phyloP scores from a whole-genome alignment of 108 stramenopile species.

The Fragilaria crotonensis region DNA sequence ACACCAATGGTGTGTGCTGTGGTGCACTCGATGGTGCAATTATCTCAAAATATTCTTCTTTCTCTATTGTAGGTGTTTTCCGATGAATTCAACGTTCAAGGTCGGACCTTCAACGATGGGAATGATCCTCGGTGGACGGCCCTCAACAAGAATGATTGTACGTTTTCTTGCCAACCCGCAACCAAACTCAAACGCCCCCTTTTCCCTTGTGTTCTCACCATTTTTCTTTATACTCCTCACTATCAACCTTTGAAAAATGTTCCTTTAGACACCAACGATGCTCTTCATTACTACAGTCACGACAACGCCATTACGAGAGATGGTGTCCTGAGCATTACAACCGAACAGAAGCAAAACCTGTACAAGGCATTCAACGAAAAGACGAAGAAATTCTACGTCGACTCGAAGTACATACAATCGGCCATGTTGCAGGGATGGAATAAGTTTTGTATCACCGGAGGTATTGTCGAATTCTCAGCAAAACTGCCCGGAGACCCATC shows the following conservation, averaged over 20 bases:
- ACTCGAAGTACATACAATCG: constrained; percentile 70
- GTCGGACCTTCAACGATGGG: constrained; percentile 88
- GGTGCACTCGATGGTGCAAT: background rate
- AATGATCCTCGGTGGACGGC: constrained; percentile 94
- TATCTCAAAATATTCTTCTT: background rate
- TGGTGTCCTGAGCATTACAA: constrained; percentile 67
- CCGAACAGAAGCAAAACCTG: constrained; percentile 48
- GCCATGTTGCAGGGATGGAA: constrained; percentile 90
- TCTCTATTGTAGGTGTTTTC: constrained; percentile 82
- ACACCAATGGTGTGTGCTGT: background rate
- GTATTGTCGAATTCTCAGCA: constrained; percentile 81
- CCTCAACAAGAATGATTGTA: constrained; percentile 72
- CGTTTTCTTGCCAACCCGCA: constrained; percentile 8
- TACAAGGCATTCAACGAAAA: constrained; percentile 81
- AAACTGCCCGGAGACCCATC: constrained; percentile 70
- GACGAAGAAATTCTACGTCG: constrained; percentile 59
- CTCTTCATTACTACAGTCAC: constrained; percentile 73
- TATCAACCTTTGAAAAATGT: too few species aligned
- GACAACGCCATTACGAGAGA: constrained; percentile 60
- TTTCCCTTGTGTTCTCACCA: background rate
- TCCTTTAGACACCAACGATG: constrained; percentile 82
- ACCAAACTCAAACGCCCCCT: background rate
- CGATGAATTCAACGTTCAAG: constrained; percentile 88
- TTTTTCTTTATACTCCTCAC: too few species aligned
- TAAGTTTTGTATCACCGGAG: constrained; percentile 89